These are phyloP conservation scores for Crotalaria pallida DNA, from an alignment of 306 rosid genomes.

Conservation along the genomic window DNA sequence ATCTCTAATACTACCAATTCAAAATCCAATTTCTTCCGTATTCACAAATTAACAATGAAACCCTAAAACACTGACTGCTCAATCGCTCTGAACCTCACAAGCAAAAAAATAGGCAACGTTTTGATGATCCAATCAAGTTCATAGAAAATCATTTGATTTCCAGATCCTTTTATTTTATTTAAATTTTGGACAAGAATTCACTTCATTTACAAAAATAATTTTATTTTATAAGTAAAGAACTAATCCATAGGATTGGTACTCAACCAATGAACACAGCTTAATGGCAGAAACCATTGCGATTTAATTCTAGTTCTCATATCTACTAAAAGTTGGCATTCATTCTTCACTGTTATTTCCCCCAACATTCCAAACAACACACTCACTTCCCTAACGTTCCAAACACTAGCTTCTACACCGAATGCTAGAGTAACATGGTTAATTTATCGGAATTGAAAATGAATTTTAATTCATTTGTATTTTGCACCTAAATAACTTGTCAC, in stretches of 20 bases:
- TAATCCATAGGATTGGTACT: neutral
- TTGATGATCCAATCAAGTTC: neutral
- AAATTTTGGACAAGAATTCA: neutral
- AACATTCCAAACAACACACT: neutral
- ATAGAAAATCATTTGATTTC: neutral
- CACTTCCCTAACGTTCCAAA: neutral
- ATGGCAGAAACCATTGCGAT: neutral
- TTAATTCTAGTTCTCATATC: constrained; percentile 8
- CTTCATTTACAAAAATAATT: neutral
- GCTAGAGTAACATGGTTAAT: neutral
- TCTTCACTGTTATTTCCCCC: constrained; percentile 1
- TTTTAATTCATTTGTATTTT: neutral
- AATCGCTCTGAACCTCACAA: neutral
- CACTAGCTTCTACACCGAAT: neutral
- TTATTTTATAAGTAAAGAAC: neutral
- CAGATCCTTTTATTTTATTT: neutral
- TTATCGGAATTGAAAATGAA: neutral
- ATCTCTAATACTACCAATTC: constrained; percentile 1
- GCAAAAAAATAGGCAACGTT: neutral
- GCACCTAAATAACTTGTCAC: neutral
- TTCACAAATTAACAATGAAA: neutral
- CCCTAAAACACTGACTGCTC: neutral
- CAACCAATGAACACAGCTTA: neutral
- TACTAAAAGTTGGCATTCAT: neutral
- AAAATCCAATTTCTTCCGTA: neutral